A percentile compares a stretch with the other conserved stretches of the same genome.
phyloP scores from a whole-genome alignment of 2,329 filamentous ascomycete genomes.

The Ascochyta lentis region DNA sequence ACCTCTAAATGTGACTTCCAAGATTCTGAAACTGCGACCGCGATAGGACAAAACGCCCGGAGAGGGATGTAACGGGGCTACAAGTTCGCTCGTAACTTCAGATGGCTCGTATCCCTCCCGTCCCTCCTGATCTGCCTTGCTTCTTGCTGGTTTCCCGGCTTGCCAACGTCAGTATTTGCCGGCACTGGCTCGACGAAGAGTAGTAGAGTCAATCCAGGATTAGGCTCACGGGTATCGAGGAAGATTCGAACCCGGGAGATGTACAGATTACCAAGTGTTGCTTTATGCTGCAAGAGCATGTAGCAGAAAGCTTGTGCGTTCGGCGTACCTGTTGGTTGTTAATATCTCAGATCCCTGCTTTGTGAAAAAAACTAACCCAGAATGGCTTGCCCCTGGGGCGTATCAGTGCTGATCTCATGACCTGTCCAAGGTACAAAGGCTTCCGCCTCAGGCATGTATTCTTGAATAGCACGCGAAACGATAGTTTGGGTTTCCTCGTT shows the following conservation, averaged over 20 bases:
- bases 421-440: slow-evolving; percentile 4
- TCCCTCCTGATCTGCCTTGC: neutral
- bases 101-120: neutral
- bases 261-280: slow-evolving; percentile 4
- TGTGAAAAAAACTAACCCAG: neutral
- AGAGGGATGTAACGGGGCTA: neutral
- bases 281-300: slow-evolving; percentile 9
- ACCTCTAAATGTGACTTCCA: too few species aligned
- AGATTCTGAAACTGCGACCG: too few species aligned
- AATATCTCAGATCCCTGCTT: neutral
- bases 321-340: neutral
- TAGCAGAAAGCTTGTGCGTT: slow-evolving; percentile 15
- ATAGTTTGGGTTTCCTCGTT: slow-evolving; percentile 6
- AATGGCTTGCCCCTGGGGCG: neutral
- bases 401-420: slow-evolving; percentile 1
- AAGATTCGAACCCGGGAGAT: slow-evolving; percentile 10
- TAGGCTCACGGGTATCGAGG: neutral
- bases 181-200: slow-evolving; percentile 11
- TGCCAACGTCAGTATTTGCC: neutral
- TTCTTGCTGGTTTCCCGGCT: neutral
- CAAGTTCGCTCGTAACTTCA: neutral
- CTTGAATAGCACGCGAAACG: neutral
- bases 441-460: neutral
- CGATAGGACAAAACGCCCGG: too few species aligned
- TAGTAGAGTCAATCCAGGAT: too few species aligned